phyloP scores from a whole-genome alignment of 2,329 filamentous ascomycete species.

The Trichoderma citrinoviride region DNA sequence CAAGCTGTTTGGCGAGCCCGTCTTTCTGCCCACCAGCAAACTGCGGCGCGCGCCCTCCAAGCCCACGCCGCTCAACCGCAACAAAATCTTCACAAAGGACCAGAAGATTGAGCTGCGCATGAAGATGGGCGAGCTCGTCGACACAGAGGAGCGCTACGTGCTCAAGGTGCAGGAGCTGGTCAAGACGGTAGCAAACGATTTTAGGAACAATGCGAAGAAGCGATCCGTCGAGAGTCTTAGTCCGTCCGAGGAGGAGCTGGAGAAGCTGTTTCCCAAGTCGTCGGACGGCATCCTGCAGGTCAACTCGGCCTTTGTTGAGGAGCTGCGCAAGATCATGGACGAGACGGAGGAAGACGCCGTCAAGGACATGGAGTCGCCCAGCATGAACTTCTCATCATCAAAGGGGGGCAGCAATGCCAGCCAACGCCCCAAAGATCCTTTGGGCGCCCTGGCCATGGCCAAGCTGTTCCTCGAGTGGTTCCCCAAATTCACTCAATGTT shows the following conservation, averaged over 20 bases:
- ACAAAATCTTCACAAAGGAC: conserved; percentile 71
- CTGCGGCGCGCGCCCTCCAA: conserved; percentile 84
- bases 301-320: conserved; percentile 76
- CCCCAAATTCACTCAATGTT: conserved; percentile 85
- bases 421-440: conserved; percentile 63
- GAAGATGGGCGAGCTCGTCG: conserved; percentile 85
- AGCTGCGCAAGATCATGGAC: conserved; percentile 73
- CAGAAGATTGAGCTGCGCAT: conserved; percentile 83
- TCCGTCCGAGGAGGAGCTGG: conserved; percentile 68
- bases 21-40: conserved; percentile 83
- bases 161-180: conserved; percentile 82
- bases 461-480: conserved; percentile 87
- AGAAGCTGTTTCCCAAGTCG: conserved; percentile 76
- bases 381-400: conserved; percentile 39
- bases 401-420: conserved; percentile 45
- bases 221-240: conserved; percentile 62
- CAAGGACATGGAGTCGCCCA: conserved; percentile 66
- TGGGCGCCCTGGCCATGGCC: conserved; percentile 74
- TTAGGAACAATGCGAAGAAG: conserved; percentile 65
- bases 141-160: conserved; percentile 94
- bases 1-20: conserved; percentile 74
- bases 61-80: conserved; percentile 74
- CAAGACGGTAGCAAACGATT: conserved; percentile 75
- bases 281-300: conserved; percentile 77
- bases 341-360: conserved; percentile 79